Evolutionary conservation across 1,284 basidiomycete species (phyloP).

Genomic region (Sporisorium reilianum): DNA sequence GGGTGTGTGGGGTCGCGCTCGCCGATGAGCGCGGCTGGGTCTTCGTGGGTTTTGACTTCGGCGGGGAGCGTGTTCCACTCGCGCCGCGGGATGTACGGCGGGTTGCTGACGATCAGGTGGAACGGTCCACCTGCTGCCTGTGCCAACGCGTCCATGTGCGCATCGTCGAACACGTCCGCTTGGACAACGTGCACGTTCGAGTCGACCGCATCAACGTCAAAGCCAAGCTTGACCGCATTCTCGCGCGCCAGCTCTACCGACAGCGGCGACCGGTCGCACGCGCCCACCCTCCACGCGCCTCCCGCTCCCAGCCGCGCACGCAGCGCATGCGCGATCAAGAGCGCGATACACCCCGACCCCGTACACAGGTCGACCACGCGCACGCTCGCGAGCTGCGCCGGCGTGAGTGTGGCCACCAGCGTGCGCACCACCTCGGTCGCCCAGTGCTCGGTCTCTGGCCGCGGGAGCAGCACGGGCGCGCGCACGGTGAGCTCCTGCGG

Average conservation of each 20-base stretch:
- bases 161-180: slow-evolving; percentile 38
- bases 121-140: slow-evolving; percentile 25
- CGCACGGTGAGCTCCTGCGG: slow-evolving; percentile 31
- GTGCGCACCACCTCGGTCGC: slow-evolving; percentile 15
- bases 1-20: no score
- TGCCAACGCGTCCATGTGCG: slow-evolving; percentile 18
- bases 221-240: slow-evolving; percentile 32
- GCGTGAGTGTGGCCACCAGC: not conserved
- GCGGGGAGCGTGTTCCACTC: slow-evolving; percentile 24
- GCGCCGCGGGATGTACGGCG: slow-evolving; percentile 41
- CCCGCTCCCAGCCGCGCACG: slow-evolving; percentile 5
- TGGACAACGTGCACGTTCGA: slow-evolving; percentile 19
- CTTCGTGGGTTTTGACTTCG: slow-evolving; percentile 39
- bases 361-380: slow-evolving; percentile 40
- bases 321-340: slow-evolving; percentile 36
- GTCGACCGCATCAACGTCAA: not conserved
- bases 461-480: slow-evolving; percentile 28
- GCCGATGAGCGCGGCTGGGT: slow-evolving; percentile 41
- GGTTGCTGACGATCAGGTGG: slow-evolving; percentile 38
- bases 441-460: slow-evolving; percentile 49
- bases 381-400: not conserved
- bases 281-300: slow-evolving; percentile 25
- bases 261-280: slow-evolving; percentile 29
- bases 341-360: slow-evolving; percentile 36
- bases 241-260: slow-evolving; percentile 36